Evolutionary conservation across 495 filamentous ascomycete species (phyloP).

Genomic region (Friedmanniomyces endolithicus): DNA sequence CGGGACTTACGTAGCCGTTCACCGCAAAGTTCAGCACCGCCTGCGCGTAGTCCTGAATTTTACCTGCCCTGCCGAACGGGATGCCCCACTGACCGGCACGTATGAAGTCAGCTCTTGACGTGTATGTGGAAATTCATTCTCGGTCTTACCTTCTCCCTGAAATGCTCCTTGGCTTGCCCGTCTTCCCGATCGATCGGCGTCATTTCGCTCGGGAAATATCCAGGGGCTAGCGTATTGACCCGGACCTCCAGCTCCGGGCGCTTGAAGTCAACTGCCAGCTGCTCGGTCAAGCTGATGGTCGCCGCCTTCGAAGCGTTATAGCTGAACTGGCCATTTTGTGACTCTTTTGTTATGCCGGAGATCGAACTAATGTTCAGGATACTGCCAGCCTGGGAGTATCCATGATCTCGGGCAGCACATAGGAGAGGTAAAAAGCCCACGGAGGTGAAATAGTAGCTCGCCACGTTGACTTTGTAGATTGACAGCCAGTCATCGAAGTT

Average conservation of each 20-base stretch:
- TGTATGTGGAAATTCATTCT: too few relatives aligned
- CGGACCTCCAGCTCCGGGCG: constrained; percentile 17
- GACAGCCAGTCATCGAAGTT: constrained; percentile 30
- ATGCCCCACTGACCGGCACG: constrained; percentile 16
- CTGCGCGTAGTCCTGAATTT: constrained; percentile 14
- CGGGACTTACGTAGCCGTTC: constrained; percentile 6
- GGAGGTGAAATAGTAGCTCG: constrained; percentile 32
- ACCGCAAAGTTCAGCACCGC: constrained; percentile 16
- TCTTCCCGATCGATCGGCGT: constrained; percentile 43
- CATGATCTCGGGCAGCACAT: constrained; percentile 11
- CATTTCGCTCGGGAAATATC: constrained; percentile 52
- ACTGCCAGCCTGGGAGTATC: constrained; percentile 16
- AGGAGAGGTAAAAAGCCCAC: constrained; percentile 33
- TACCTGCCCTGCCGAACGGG: constrained; percentile 14
- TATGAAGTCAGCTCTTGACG: too few relatives aligned
- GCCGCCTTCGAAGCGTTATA: constrained; percentile 34
- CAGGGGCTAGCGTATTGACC: constrained; percentile 40
- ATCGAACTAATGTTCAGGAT: constrained; percentile 33
- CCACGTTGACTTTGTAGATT: constrained; percentile 33
- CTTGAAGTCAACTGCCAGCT: constrained; percentile 39
- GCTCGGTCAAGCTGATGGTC: constrained; percentile 30
- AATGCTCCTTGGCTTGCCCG: constrained; percentile 40
- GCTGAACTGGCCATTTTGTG: constrained; percentile 31
- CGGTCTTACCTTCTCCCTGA: constrained; percentile 2
- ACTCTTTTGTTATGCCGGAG: constrained; percentile 30